Base-by-base conservation (phyloP, 257 asterid genomes). In the Nicotiana paniculata region DNA sequence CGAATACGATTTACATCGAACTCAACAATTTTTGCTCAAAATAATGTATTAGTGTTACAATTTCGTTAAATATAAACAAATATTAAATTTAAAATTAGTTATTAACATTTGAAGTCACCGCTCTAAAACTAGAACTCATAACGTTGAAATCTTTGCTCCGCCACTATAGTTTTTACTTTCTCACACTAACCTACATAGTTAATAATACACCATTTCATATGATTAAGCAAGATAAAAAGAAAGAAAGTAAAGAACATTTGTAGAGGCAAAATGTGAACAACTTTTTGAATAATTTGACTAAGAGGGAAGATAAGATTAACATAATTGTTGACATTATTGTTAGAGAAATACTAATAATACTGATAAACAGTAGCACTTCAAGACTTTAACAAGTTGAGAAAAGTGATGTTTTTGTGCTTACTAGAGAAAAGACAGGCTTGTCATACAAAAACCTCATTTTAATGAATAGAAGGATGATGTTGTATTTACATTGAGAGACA, bases 401-500 rank as follows among this genome's bases (percentile, higher is more conserved):
- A 74, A 26, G 62, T 26, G 62, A 13, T 74, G 79, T 48, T 74
- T 48, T 26, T 48, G 6, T 74, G 79, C 43, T 74, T 48, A 74
- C 62, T 48, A 51, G n/a, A 26, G 79, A 74, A 48, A 74, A 74
- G 79, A 74, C 79, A 74, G 16, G 24, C 43, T 53, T 66, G 74
- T 66, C 74, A 66, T 3, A 46, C 8, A 66, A 30, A 32, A 66
- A 61, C 55, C 43, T 24, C 26, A 15, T 79, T 79, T 58, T 58
- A 57, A 17, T 6, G 48, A 72, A 72, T 72, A 21, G 35, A 35
- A 48, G 74, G 39, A 79, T 43, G 61, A 61, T 21, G 18, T 46
- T 79, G 68, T 61, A 64, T 62, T 79, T 79, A 46, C 74, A 24
- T 55, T 13, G 24, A 48, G 82, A 79, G 72, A 79, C 58, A 79